Evolutionary conservation across 2,329 filamentous ascomycete species (phyloP).

Genomic region (Trichoderma sp.): DNA sequence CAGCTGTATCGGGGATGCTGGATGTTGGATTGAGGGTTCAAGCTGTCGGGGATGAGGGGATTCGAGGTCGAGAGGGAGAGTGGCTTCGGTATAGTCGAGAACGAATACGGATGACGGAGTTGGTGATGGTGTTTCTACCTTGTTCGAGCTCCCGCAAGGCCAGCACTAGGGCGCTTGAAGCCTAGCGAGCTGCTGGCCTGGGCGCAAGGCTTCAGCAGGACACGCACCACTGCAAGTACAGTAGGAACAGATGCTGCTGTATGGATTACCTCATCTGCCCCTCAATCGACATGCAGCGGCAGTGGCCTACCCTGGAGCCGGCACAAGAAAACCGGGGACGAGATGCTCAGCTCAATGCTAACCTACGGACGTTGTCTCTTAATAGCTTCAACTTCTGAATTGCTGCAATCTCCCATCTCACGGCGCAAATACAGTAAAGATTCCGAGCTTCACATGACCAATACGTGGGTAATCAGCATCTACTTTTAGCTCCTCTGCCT

Average conservation of each 20-base stretch:
- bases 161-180: constrained; percentile 1
- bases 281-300: neutral
- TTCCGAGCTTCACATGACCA: neutral
- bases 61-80: neutral
- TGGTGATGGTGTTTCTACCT: neutral
- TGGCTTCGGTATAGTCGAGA: neutral
- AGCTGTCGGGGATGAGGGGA: neutral
- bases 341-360: neutral
- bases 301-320: neutral
- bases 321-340: neutral
- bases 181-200: constrained; percentile 9
- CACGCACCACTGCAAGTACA: constrained; percentile 18
- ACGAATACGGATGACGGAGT: constrained; percentile 17
- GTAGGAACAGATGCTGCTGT: too few species aligned
- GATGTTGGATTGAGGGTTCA: neutral
- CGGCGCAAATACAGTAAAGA: neutral
- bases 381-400: neutral
- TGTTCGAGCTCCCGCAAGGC: constrained; percentile 17
- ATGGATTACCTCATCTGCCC: constrained; percentile 7
- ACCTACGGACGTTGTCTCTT: neutral
- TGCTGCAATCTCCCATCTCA: neutral
- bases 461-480: neutral
- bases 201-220: constrained; percentile 23
- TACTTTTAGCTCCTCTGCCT: neutral
- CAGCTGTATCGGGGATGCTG: neutral